Evolutionary conservation across 495 filamentous ascomycete species (phyloP), one percentile per base, ranked within the genome.

Genomic region (Parmelia sp.): DNA sequence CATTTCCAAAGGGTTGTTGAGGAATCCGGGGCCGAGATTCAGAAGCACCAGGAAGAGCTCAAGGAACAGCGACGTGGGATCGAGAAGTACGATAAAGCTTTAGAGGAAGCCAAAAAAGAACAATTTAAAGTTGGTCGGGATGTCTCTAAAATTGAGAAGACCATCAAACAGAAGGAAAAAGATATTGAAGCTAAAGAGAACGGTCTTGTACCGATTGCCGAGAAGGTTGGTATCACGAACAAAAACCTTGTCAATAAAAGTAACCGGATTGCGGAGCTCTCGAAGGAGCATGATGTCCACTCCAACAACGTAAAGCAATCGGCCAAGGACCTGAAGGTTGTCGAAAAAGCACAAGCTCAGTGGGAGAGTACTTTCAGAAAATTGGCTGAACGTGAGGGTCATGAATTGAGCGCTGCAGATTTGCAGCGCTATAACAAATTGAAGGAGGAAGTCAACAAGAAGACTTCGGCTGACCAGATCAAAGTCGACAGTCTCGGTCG

Each of bases 1-100:
- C 91, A 96, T 74, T 96, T 96, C 74, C 94, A 99, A 74, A 86
- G 86, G 35, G 80, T 91, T 36, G 96, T 99, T 75, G 91, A 97
- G 68, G 87, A 90, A 55, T 96, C 94, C 40, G 91, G 87, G 68
- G 88, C 86, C 33, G 87, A 95, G 69, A 99, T 97, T 60, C 88
- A 93, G 71, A 90, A 88, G 68, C 90, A 97, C 71, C 95, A 99
- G 66, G 91, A 96, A 70, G 92, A 99, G 66, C 83, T 97, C 3
- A 97, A 96, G 73, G 94, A 97, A 73, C 91, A 90, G 72, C 85
- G 90, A 40, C 89, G 94, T 25, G 88, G 87, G 15, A 88, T 96
- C 5, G 90, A 95, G 67, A 87, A 91, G 65, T 96, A 90, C 64
- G 88, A 96, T 58, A 83, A 82, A 68, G 86, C 83, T 61, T 82